A percentile compares a stretch with the other conserved stretches of the same genome.
Conservation (phyloP, 2,329 filamentous ascomycete genomes). For the Chalaropsis ovoidea region DNA sequence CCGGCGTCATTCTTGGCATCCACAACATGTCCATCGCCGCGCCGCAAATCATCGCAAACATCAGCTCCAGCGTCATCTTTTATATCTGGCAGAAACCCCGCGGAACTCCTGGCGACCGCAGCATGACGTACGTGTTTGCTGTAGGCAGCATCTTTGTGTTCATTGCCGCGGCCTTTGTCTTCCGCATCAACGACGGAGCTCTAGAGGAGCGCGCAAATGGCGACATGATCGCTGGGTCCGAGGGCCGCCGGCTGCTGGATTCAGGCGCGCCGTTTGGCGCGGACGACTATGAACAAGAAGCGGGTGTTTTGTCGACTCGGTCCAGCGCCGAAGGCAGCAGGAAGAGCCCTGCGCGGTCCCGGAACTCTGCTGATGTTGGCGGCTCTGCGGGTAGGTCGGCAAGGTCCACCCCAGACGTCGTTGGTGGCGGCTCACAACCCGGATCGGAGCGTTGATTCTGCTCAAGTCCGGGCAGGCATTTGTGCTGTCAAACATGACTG, state of each 20-base stretch:
- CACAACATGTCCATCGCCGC: conserved; percentile 92
- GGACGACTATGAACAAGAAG: not conserved
- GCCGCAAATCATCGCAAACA: conserved; percentile 81
- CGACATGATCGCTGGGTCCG: conserved; percentile 5
- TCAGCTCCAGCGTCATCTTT: conserved; percentile 78
- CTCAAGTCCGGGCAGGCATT: not conserved
- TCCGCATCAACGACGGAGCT: conserved; percentile 41
- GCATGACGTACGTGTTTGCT: conserved; percentile 75
- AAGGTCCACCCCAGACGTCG: not conserved
- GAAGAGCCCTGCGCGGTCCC: not conserved
- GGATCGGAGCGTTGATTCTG: not conserved
- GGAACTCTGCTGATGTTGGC: not conserved
- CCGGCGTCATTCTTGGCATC: conserved; percentile 83
- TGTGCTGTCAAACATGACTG: not conserved
- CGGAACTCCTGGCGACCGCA: conserved; percentile 73
- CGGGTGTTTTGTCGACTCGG: not conserved
- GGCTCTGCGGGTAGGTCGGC: not conserved
- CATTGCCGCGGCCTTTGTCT: conserved; percentile 62
- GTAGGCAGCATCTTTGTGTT: conserved; percentile 73
- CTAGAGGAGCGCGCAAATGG: conserved; percentile 19
- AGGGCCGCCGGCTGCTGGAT: not conserved
- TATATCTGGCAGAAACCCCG: conserved; percentile 76
- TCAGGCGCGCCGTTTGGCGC: not conserved
- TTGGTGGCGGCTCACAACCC: not conserved
- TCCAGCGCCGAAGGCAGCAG: not conserved